Evolutionary conservation across 2,329 filamentous ascomycete species (phyloP).

Genomic region (Apiospora sp.): DNA sequence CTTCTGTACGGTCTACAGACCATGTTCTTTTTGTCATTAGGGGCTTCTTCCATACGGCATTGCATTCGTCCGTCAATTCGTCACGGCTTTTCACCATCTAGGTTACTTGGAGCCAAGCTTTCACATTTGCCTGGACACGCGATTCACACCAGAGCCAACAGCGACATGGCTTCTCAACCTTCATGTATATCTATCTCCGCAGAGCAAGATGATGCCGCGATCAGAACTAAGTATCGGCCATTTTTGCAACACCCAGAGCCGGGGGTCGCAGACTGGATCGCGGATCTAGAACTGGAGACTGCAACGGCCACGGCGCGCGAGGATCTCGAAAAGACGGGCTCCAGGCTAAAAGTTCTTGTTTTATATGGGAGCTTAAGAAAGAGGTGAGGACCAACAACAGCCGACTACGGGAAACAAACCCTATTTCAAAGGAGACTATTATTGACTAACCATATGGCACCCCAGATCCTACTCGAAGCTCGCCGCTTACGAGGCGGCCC

Average conservation of each 20-base stretch:
- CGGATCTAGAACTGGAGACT: constrained; percentile 61
- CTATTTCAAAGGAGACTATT: no score
- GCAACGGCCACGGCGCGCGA: constrained; percentile 58
- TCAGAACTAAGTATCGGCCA: constrained; percentile 55
- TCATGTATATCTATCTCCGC: neutral
- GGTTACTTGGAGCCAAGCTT: neutral
- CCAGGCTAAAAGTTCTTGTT: constrained; percentile 62
- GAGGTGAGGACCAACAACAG: constrained; percentile 40
- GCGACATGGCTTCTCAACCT: rapidly evolving
- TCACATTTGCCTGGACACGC: neutral
- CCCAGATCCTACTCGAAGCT: constrained; percentile 69
- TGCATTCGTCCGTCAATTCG: neutral
- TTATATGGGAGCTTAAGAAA: constrained; percentile 66
- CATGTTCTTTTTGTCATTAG: neutral
- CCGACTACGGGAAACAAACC: no score
- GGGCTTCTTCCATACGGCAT: neutral
- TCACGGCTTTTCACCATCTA: neutral
- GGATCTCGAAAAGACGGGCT: constrained; percentile 47
- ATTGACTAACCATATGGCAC: neutral
- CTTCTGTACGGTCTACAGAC: no score
- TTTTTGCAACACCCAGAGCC: constrained; percentile 56
- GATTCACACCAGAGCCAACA: neutral
- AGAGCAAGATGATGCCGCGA: neutral
- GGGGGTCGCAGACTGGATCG: constrained; percentile 61
- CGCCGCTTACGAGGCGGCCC: constrained; percentile 64